Evolutionary conservation across 2,329 filamentous ascomycete genomes (phyloP), one percentile per base, ranked within the genome.

Genomic region (Endothia cerciana): DNA sequence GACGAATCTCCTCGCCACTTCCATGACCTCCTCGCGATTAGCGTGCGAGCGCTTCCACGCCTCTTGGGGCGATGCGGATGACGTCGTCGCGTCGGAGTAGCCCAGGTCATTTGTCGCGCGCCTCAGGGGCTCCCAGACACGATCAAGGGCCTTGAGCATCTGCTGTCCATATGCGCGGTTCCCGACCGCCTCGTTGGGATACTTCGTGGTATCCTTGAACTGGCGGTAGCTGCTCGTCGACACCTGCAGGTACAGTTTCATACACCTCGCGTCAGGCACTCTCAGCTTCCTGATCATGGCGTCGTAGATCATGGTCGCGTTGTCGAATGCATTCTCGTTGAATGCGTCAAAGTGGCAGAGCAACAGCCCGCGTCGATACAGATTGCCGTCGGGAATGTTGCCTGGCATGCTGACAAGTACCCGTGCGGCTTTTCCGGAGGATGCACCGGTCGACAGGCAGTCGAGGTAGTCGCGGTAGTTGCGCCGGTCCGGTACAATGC

Each of bases 311-410:
- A 81, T 77, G 60, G 82, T 86, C 4, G 91, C 90, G 70, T 90
- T 83, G 3, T 81, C 77, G 69, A 97, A 85, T 28, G 87, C 85
- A 62, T 89, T 85, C n/a, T 76, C 81, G 75, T 96, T 97, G 64
- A 89, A 88, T 73, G 88, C 90, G 80, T 97, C 93, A 65, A 89
- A 86, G 30, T 87, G 79, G 76, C 93, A 97, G 5, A 87, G 83
- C 69, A 85, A 84, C 81, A 97, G 87, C 63, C 90, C 92, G 57
- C 92, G 85, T 62, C 87, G 85, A 78, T 93, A 92, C 11, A 87
- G 87, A 65, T 84, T 85, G 41, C 74, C 71, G 64, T 74, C 77
- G 47, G 85, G 73, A 68, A 80, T 71, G 7, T 78, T 72, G 28
- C 73, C 72, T 2, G 85, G 86, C 72, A 89, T 84, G 22, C 80